Conservation (phyloP, 2,329 filamentous ascomycete species). For the Seiridium unicorne region DNA sequence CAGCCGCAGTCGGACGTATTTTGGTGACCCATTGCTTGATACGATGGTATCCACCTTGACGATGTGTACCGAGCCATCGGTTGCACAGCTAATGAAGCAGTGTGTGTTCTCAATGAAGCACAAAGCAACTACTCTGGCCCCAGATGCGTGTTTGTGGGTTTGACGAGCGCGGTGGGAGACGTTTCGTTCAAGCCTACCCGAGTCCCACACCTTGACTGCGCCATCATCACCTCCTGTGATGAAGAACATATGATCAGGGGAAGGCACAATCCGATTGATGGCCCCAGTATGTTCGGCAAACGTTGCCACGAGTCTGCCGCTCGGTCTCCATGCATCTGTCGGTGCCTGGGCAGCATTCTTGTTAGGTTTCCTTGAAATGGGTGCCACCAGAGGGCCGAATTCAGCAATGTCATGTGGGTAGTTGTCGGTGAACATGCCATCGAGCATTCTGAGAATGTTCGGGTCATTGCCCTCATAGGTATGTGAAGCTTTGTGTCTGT, state of each 20-base stretch:
- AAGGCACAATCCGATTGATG: slow-evolving; percentile 76
- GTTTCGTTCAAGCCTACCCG: slow-evolving; percentile 84
- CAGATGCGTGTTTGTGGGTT: slow-evolving; percentile 73
- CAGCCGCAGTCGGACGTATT: slow-evolving; percentile 75
- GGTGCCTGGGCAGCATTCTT: slow-evolving; percentile 49
- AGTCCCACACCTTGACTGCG: slow-evolving; percentile 90
- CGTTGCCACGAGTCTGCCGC: slow-evolving; percentile 79
- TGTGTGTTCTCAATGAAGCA: slow-evolving; percentile 94
- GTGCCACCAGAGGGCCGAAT: slow-evolving; percentile 79
- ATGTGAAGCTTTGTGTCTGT: slow-evolving; percentile 64
- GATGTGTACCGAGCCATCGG: slow-evolving; percentile 85
- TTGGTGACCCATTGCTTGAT: slow-evolving; percentile 47
- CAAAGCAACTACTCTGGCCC: slow-evolving; percentile 73
- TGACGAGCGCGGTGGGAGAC: slow-evolving; percentile 84
- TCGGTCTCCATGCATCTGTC: slow-evolving; percentile 75
- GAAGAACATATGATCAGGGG: slow-evolving; percentile 93
- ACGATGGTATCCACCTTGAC: slow-evolving; percentile 69
- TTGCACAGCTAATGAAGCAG: slow-evolving; percentile 87
- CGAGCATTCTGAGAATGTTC: slow-evolving; percentile 68
- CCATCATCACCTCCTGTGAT: slow-evolving; percentile 92
- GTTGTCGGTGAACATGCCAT: slow-evolving; percentile 78
- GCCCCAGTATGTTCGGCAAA: slow-evolving; percentile 84
- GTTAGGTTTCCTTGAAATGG: slow-evolving; percentile 50
- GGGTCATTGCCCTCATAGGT: slow-evolving; percentile 81
- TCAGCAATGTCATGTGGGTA: slow-evolving; percentile 64